phyloP scores from a whole-genome alignment of 2,329 filamentous ascomycete species.

The Chaetomium globosum region DNA sequence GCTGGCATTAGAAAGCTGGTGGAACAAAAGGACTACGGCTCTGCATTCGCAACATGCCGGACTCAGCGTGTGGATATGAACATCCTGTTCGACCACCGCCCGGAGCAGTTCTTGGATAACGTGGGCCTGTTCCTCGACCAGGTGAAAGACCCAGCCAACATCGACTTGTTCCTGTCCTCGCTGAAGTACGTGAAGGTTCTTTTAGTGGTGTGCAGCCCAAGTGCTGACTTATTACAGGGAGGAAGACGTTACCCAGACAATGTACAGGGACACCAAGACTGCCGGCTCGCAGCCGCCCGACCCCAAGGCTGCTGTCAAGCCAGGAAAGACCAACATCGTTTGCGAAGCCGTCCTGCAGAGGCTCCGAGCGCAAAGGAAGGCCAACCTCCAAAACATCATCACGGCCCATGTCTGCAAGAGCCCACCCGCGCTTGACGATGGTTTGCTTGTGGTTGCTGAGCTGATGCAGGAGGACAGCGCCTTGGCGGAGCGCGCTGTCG shows the following conservation, averaged over 20 bases:
- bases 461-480: slow-evolving; percentile 69
- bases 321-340: slow-evolving; percentile 78
- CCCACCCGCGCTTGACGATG: slow-evolving; percentile 86
- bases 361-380: slow-evolving; percentile 62
- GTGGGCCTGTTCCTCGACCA: slow-evolving; percentile 80
- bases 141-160: slow-evolving; percentile 75
- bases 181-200: slow-evolving; percentile 61
- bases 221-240: slow-evolving; percentile 55
- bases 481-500: slow-evolving; percentile 83
- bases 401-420: slow-evolving; percentile 93
- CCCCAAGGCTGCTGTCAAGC: slow-evolving; percentile 12
- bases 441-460: slow-evolving; percentile 74
- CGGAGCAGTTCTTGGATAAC: slow-evolving; percentile 77
- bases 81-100: slow-evolving; percentile 91
- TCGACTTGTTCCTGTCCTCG: slow-evolving; percentile 89
- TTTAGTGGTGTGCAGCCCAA: background rate
- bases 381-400: slow-evolving; percentile 85
- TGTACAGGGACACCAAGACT: slow-evolving; percentile 83
- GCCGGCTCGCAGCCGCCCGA: slow-evolving; percentile 21
- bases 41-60: slow-evolving; percentile 84
- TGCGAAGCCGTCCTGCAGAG: slow-evolving; percentile 80
- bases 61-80: slow-evolving; percentile 98
- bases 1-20: slow-evolving; percentile 84
- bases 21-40: slow-evolving; percentile 76
- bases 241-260: slow-evolving; percentile 89